Evolutionary conservation across 1,284 basidiomycete genomes (phyloP).

Genomic region (Austroboletus niveus): DNA sequence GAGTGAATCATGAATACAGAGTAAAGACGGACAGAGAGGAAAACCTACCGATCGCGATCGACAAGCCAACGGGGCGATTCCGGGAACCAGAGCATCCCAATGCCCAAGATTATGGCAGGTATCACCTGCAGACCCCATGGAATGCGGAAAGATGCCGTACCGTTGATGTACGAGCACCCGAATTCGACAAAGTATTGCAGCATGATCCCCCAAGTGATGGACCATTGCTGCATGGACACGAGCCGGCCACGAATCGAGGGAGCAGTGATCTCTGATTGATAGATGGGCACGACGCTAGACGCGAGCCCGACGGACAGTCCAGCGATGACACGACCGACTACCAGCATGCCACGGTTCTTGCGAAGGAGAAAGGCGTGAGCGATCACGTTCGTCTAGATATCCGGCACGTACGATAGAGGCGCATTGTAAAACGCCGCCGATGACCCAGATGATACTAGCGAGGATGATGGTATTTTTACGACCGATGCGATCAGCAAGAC

Average conservation of each 20-base stretch:
- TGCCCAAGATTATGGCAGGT: slow-evolving; percentile 63
- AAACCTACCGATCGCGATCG: slow-evolving; percentile 51
- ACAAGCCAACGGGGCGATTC: slow-evolving; percentile 70
- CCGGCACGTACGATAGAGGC: slow-evolving; percentile 19
- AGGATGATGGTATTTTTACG: slow-evolving; percentile 65
- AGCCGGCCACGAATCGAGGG: slow-evolving; percentile 72
- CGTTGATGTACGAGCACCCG: slow-evolving; percentile 71
- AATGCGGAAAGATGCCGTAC: slow-evolving; percentile 71
- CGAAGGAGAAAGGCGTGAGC: not conserved
- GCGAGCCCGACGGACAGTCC: slow-evolving; percentile 60
- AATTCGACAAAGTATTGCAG: slow-evolving; percentile 74
- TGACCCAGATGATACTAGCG: slow-evolving; percentile 66
- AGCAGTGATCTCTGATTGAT: slow-evolving; percentile 71
- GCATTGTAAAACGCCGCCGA: slow-evolving; percentile 57
- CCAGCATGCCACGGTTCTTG: slow-evolving; percentile 66
- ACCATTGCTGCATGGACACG: slow-evolving; percentile 77
- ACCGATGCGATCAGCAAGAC: slow-evolving; percentile 64
- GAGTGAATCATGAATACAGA: slow-evolving; percentile 10
- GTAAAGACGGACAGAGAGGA: not conserved
- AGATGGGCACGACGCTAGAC: slow-evolving; percentile 63
- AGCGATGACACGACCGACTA: slow-evolving; percentile 63
- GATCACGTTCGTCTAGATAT: not conserved
- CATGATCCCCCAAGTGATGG: slow-evolving; percentile 75
- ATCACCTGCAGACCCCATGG: slow-evolving; percentile 80
- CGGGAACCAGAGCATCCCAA: slow-evolving; percentile 70